A percentile compares a stretch with the other conserved stretches of the same genome.
These are phyloP conservation scores for Emericellopsis cladophorae DNA, from an alignment of 2,329 filamentous ascomycete genomes.

Conservation along the genomic window DNA sequence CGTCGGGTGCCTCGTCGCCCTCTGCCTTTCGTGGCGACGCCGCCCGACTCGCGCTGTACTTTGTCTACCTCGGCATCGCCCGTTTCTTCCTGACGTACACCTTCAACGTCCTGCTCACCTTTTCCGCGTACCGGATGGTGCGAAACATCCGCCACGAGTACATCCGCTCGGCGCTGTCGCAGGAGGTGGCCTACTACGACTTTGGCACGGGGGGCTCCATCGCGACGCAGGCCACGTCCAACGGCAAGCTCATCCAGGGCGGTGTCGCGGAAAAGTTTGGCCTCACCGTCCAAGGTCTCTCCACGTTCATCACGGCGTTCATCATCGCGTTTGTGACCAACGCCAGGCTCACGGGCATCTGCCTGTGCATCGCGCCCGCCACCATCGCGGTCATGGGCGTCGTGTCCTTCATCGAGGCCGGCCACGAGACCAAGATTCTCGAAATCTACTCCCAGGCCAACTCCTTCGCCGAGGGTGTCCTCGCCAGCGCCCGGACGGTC, in stretches of 20 bases:
- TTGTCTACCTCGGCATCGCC: conserved; percentile 13
- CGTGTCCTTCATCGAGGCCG: conserved; percentile 11
- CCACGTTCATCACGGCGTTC: conserved; percentile 18
- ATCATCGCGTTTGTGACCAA: conserved; percentile 18
- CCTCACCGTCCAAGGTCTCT: conserved; percentile 17
- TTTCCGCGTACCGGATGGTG: conserved; percentile 16
- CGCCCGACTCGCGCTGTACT: conserved; percentile 17
- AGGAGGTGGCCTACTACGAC: conserved; percentile 33
- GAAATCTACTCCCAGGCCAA: conserved; percentile 10
- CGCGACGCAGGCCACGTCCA: conserved; percentile 24
- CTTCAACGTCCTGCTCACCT: conserved; percentile 2
- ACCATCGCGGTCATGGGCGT: conserved; percentile 7
- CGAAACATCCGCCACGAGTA: conserved; percentile 29
- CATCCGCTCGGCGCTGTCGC: conserved; percentile 28
- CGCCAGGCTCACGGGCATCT: conserved; percentile 23
- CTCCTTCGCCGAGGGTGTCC: conserved; percentile 20
- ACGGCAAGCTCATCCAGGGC: conserved; percentile 20
- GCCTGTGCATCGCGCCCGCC: conserved; percentile 4
- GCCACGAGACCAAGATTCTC: conserved; percentile 10
- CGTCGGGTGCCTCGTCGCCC: conserved; percentile 10
- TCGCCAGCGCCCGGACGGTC: conserved; percentile 24
- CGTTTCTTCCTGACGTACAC: conserved; percentile 9
- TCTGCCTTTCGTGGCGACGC: conserved; percentile 15
- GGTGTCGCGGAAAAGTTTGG: conserved; percentile 19
- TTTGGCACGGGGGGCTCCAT: conserved; percentile 19